Evolutionary conservation across 2,329 filamentous ascomycete genomes (phyloP), one percentile per base, ranked within the genome.

Genomic region (Xylaria sp.): DNA sequence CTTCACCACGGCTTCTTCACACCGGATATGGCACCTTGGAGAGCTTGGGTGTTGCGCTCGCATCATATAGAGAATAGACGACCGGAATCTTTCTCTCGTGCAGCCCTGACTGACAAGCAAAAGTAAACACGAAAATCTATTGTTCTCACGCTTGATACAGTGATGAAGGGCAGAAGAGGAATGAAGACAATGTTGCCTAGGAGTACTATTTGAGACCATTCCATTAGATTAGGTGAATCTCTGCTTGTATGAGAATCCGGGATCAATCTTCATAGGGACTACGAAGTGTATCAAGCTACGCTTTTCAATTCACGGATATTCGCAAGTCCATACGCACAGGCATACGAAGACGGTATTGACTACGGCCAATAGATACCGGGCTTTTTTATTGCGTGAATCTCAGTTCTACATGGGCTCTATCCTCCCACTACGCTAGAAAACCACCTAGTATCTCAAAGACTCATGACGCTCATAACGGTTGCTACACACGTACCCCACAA

Each of bases 41-140:
- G 38, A 22, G n/a, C 6, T 29, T 22, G 10, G 25, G 50, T 55
- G 22, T 36, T 38, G 7, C 22, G 17, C 38, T 58, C 38, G 57
- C 47, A 42, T 33, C 38, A 55, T 61, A 58, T 59, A 69, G 67
- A 64, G 57, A 59, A 66, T 61, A 60, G 56, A 61, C 50, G 56
- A 61, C 50, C 20, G 2, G 22, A 38, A 25, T 45, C 36, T 44
- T 59, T 64, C 53, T 67, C 63, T 61, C 20, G 6, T 39, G 31
- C 29, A 20, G 27, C 15, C 13, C 44, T n/a, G 45, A 36, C 3
- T 47, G 22, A 25, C 7, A 13, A n/a, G 53, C 27, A 4, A 38
- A 39, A 38, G 13, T 56, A 25, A 53, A 11, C 20, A 38, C 20
- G 55, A 25, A 33, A 6, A 15, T 13, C 7, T 20, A n/a, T 25